A percentile compares a stretch with the other conserved stretches of the same genome.
phyloP scores from a whole-genome alignment of 805 yeast genomes.

The Priceomyces castillae region DNA sequence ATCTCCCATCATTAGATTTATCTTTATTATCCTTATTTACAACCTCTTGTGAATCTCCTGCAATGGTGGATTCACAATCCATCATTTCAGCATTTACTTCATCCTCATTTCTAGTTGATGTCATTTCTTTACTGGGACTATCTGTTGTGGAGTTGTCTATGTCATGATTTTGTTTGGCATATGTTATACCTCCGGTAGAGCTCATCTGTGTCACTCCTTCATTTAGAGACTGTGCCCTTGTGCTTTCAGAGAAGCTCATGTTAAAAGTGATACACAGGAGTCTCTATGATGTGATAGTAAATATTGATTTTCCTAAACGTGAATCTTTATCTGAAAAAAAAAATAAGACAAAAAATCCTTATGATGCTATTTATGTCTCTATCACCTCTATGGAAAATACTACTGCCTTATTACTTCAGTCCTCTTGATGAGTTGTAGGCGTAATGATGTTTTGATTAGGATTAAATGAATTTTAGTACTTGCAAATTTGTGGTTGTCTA shows the following conservation, averaged over 20 bases:
- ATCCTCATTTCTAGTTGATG: neutral
- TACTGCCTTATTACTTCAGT: too few relatives aligned
- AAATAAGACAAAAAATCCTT: too few relatives aligned
- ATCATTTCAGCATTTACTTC: conserved; percentile 5
- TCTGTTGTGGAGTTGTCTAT: neutral
- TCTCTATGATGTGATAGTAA: neutral
- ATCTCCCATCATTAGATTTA: conserved; percentile 13
- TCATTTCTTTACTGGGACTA: neutral
- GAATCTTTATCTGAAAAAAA: neutral
- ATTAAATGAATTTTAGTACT: conserved; percentile 1
- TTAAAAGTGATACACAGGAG: conserved; percentile 1
- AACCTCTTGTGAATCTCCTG: conserved; percentile 5
- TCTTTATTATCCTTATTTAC: neutral
- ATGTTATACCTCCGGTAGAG: too few relatives aligned
- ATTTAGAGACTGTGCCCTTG: conserved; percentile 7
- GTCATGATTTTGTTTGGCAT: neutral
- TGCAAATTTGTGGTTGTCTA: conserved; percentile 7
- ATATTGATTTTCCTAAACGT: neutral
- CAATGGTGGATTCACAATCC: conserved; percentile 9
- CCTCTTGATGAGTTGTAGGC: neutral
- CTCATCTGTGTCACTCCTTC: neutral
- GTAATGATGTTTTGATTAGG: conserved; percentile 1
- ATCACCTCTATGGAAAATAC: too few relatives aligned
- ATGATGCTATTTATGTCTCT: too few relatives aligned
- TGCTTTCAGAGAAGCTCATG: conserved; percentile 13